phyloP scores from a whole-genome alignment of 202 grass and related monocot genomes.

The Brachypodium distachyon region DNA sequence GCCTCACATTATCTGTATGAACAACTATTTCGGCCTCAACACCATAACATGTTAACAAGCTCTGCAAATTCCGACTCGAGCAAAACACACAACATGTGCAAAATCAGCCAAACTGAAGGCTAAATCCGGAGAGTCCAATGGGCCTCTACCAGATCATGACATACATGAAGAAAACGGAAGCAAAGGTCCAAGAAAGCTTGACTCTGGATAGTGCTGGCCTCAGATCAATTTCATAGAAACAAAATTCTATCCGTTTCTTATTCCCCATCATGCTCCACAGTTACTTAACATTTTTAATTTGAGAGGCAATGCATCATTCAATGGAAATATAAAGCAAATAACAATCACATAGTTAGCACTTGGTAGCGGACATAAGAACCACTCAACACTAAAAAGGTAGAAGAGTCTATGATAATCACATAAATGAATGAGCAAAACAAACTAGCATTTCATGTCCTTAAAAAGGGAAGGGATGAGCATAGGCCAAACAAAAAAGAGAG shows the following conservation, averaged over 20 bases:
- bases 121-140: neutral
- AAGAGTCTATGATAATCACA: neutral
- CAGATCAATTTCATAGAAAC: neutral
- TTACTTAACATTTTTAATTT: neutral
- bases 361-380: neutral
- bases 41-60: neutral
- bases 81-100: neutral
- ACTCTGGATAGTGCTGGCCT: neutral
- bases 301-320: neutral
- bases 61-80: neutral
- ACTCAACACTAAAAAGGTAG: neutral
- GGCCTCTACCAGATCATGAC: neutral
- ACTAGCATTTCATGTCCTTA: neutral
- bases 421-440: neutral
- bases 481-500: too few relatives aligned
- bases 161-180: neutral
- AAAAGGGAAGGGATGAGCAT: neutral
- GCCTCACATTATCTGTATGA: neutral
- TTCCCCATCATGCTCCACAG: neutral
- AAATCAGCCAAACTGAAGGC: neutral
- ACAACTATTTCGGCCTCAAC: neutral
- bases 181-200: neutral
- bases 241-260: neutral
- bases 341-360: neutral
- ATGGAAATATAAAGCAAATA: neutral